A percentile compares a stretch with the other conserved stretches of the same genome.
These are phyloP conservation scores for Croton setiger DNA, from an alignment of 441 rosid genomes.

Conservation along the genomic window DNA sequence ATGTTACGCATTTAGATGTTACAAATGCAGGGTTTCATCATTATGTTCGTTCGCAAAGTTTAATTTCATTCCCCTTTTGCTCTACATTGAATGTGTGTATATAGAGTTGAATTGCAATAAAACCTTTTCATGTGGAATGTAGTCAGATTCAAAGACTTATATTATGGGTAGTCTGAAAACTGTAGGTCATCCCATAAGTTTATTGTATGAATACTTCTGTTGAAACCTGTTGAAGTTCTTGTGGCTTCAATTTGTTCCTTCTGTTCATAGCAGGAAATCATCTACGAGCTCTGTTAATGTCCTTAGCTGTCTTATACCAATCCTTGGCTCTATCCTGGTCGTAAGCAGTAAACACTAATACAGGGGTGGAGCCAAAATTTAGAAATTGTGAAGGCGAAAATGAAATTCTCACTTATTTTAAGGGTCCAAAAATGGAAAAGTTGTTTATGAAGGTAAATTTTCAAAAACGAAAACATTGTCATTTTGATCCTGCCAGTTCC, in stretches of 20 bases:
- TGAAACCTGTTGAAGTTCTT: not conserved
- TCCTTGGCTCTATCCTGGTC: not conserved
- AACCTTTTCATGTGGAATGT: not conserved
- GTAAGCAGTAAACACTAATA: not conserved
- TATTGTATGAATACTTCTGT: too few species aligned
- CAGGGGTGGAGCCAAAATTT: too few species aligned
- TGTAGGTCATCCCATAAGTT: not conserved
- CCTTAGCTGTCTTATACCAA: not conserved
- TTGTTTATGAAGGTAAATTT: too few species aligned
- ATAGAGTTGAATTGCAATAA: not conserved
- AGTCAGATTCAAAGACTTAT: not conserved
- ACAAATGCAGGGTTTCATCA: not conserved
- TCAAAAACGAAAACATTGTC: too few species aligned
- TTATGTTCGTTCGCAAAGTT: not conserved
- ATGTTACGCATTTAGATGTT: conserved; percentile 6
- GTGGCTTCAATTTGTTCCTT: not conserved
- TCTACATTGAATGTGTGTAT: not conserved
- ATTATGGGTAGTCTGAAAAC: not conserved
- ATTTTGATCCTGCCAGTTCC: too few species aligned
- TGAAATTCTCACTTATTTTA: too few species aligned
- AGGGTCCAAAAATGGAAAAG: too few species aligned
- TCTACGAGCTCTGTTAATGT: too few species aligned
- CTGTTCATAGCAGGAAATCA: not conserved
- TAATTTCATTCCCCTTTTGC: not conserved
- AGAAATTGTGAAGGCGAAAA: too few species aligned